Conservation (phyloP, 1,139 yeast genomes). For the Candida sojae region DNA sequence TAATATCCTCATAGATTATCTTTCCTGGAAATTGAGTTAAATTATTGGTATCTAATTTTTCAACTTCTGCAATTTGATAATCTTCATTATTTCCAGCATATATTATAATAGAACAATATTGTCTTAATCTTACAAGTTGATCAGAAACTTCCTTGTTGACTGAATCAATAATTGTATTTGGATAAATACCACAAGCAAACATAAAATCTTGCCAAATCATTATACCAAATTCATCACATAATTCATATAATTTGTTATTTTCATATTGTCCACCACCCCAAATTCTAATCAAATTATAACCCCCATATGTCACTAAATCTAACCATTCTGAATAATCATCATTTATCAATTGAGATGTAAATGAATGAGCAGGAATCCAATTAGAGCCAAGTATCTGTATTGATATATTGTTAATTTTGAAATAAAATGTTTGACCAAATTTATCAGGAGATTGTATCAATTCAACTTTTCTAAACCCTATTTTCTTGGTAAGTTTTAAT, state of each 20-base stretch:
- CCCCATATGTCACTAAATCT: conserved; percentile 30
- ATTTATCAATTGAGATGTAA: conserved; percentile 28
- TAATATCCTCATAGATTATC: conserved; percentile 34
- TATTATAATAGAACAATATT: conserved; percentile 33
- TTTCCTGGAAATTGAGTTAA: conserved; percentile 41
- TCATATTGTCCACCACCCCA: conserved; percentile 57
- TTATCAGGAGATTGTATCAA: conserved; percentile 37
- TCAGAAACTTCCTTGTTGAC: conserved; percentile 34
- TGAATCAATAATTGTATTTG: conserved; percentile 29
- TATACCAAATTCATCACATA: conserved; percentile 45
- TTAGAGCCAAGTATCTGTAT: conserved; percentile 42
- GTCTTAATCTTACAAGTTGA: conserved; percentile 39
- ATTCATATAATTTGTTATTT: conserved; percentile 37
- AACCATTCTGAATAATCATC: conserved; percentile 38
- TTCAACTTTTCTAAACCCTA: conserved; percentile 42
- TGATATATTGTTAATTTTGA: conserved; percentile 39
- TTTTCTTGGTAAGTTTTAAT: conserved; percentile 11
- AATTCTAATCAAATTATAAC: conserved; percentile 47
- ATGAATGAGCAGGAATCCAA: conserved; percentile 52
- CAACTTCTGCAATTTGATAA: conserved; percentile 43
- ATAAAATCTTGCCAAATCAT: conserved; percentile 54
- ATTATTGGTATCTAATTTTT: conserved; percentile 27
- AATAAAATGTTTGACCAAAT: conserved; percentile 41
- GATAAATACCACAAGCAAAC: conserved; percentile 56
- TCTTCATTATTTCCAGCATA: conserved; percentile 51